Percentiles rank a stretch among this genome's conserved stretches.
Conservation (phyloP, 352 stramenopile genomes). For the Phytophthora hybrid region DNA sequence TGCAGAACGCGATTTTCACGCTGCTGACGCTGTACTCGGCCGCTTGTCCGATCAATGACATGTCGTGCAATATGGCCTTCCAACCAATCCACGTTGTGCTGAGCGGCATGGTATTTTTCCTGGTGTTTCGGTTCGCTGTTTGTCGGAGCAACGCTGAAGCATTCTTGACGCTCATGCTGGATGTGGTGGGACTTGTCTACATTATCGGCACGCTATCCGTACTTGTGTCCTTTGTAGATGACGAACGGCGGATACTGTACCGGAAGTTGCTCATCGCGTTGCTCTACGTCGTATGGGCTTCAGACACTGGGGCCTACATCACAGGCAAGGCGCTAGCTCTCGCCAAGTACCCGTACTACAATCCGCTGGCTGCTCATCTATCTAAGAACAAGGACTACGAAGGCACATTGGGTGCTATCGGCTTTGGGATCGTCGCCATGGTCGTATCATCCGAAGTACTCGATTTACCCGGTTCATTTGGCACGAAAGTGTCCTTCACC, state of each 20-base stretch:
- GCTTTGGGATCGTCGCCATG: conserved; percentile 87
- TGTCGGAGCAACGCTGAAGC: conserved; percentile 36
- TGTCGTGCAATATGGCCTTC: conserved; percentile 49
- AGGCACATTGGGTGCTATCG: conserved; percentile 89
- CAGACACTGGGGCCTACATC: conserved; percentile 95
- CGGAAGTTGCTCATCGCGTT: conserved; percentile 73
- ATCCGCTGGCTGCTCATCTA: conserved; percentile 86
- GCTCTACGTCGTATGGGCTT: conserved; percentile 78
- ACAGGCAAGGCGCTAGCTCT: conserved; percentile 88
- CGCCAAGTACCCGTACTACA: conserved; percentile 85
- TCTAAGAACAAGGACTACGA: conserved; percentile 98
- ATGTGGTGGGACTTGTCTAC: conserved; percentile 67
- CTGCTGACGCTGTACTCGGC: conserved; percentile 68
- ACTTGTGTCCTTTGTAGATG: conserved; percentile 71
- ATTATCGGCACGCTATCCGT: conserved; percentile 66
- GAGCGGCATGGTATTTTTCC: conserved; percentile 42
- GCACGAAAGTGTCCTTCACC: conserved; percentile 84
- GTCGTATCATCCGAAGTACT: conserved; percentile 74
- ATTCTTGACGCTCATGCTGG: conserved; percentile 59
- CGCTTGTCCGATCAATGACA: conserved; percentile 63
- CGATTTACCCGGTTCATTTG: conserved; percentile 71
- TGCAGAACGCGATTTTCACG: conserved; percentile 62
- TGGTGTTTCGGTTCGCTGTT: conserved; percentile 58
- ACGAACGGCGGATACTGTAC: conserved; percentile 59
- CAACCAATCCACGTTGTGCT: conserved; percentile 47